Conservation (phyloP, 2,329 filamentous ascomycete genomes). For the Calonectria hongkongensis region DNA sequence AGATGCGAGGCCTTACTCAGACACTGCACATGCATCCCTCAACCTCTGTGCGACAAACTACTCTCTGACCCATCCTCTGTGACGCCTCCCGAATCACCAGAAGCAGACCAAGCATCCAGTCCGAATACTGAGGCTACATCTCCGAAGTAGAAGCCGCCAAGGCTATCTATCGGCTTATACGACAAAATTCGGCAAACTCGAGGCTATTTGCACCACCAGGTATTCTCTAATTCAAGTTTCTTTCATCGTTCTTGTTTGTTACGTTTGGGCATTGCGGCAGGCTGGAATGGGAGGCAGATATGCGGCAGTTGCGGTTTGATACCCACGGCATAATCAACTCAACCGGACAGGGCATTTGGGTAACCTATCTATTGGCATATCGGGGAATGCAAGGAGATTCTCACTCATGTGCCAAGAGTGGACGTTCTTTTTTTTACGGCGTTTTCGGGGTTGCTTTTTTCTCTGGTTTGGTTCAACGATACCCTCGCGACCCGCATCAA, state of each 20-base stretch:
- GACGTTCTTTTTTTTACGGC: constrained; percentile 2
- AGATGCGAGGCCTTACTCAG: constrained; percentile 52
- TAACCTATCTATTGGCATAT: constrained; percentile 24
- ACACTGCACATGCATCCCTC: constrained; percentile 51
- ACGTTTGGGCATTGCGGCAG: background rate
- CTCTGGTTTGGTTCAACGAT: constrained; percentile 30
- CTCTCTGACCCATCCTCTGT: constrained; percentile 37
- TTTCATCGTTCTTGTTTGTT: background rate
- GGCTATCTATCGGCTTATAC: background rate
- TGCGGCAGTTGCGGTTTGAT: constrained; percentile 21
- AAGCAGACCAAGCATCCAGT: constrained; percentile 38
- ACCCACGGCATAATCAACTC: constrained; percentile 18
- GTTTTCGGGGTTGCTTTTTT: constrained; percentile 25
- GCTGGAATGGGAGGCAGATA: constrained; percentile 9
- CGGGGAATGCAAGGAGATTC: constrained; percentile 15
- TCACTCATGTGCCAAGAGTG: constrained; percentile 8
- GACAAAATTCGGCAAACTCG: background rate
- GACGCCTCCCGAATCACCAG: constrained; percentile 35
- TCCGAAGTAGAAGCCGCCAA: background rate
- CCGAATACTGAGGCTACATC: constrained; percentile 21
- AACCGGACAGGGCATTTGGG: constrained; percentile 11
- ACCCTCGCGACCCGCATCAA: constrained; percentile 33
- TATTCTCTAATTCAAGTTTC: background rate
- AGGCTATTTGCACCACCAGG: background rate
- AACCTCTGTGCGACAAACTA: constrained; percentile 44